phyloP scores from a whole-genome alignment of 2,329 filamentous ascomycete genomes.

The Beauveria medogensis region DNA sequence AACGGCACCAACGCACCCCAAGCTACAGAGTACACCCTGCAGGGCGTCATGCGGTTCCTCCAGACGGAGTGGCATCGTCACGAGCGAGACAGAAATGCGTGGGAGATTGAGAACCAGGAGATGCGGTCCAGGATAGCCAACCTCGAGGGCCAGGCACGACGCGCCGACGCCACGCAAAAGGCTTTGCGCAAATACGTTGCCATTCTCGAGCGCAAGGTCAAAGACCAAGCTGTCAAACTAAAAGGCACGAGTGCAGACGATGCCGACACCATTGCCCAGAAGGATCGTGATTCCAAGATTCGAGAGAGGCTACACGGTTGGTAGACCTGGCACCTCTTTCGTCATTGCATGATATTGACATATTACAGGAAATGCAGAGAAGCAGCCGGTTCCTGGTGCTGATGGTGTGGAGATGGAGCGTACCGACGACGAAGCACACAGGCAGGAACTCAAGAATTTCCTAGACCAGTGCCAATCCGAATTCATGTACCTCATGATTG shows the following conservation, averaged over 20 bases:
- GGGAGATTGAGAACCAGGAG: conserved; percentile 98
- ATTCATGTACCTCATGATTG: conserved; percentile 61
- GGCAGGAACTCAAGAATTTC: conserved; percentile 50
- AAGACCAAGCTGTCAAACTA: conserved; percentile 68
- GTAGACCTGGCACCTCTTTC: conserved; percentile 14
- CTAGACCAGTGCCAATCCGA: conserved; percentile 58
- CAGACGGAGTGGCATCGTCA: conserved; percentile 99
- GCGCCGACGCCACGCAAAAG: conserved; percentile 81
- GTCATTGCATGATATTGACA: neutral
- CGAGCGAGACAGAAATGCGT: conserved; percentile 93
- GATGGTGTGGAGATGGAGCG: conserved; percentile 40
- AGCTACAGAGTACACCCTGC: conserved; percentile 54
- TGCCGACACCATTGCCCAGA: conserved; percentile 35
- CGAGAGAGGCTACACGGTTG: conserved; percentile 50
- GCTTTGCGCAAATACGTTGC: conserved; percentile 83
- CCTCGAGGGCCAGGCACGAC: conserved; percentile 81
- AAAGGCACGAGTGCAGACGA: conserved; percentile 37
- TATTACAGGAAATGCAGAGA: conserved; percentile 34
- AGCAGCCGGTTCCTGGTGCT: conserved; percentile 33
- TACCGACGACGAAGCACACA: conserved; percentile 42
- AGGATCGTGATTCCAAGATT: conserved; percentile 44
- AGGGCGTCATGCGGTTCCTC: conserved; percentile 95
- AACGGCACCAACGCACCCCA: conserved; percentile 43
- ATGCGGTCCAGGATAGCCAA: conserved; percentile 97
- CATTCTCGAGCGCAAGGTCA: conserved; percentile 82